Conservation (phyloP, 371 early-diverging fungal genomes). For the Mortierella sp. region DNA sequence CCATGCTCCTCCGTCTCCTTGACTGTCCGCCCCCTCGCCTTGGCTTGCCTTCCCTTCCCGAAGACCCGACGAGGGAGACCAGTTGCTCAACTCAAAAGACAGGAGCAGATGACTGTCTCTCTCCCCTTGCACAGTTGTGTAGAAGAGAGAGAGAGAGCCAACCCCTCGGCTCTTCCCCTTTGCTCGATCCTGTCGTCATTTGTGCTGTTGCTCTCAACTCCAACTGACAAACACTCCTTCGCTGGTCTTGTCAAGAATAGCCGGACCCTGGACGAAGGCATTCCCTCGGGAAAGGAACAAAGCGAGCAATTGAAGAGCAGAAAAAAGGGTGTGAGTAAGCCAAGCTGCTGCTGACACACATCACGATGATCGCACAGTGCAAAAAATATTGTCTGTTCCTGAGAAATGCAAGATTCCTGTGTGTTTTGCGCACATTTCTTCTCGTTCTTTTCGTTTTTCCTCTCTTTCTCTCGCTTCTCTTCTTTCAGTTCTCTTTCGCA, state of each 20-base stretch:
- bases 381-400: not conserved
- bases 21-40: not conserved
- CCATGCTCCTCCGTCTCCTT: not conserved
- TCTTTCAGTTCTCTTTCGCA: too few relatives aligned
- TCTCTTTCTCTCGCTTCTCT: not conserved
- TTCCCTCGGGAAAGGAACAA: not conserved
- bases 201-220: too few relatives aligned
- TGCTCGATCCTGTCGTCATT: too few relatives aligned
- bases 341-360: not conserved
- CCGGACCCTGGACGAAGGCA: not conserved
- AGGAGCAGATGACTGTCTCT: not conserved
- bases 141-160: too few relatives aligned
- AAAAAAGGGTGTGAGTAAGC: not conserved
- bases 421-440: not conserved
- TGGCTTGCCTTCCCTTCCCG: too few relatives aligned
- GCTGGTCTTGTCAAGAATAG: not conserved
- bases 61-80: not conserved
- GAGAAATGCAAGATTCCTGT: not conserved
- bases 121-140: too few relatives aligned
- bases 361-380: not conserved
- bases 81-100: slow-evolving; percentile 1
- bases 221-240: not conserved
- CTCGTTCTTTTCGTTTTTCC: not conserved
- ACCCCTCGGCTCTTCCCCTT: too few relatives aligned
- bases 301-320: not conserved